These are phyloP conservation scores for Candida dubliniensis DNA, from an alignment of 1,139 yeast genomes.

Conservation along the genomic window DNA sequence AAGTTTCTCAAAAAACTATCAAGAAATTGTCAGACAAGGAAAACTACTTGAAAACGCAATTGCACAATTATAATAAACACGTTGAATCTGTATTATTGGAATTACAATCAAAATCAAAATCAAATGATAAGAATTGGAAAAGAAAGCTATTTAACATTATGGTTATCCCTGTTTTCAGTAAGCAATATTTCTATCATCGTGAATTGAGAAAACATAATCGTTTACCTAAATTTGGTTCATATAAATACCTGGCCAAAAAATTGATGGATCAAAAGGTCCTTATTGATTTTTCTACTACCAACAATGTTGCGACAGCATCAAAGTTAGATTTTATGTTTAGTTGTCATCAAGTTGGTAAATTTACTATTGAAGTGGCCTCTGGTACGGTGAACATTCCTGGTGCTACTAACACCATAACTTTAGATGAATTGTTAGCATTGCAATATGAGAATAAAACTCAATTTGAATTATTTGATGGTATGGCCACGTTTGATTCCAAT, in stretches of 20 bases:
- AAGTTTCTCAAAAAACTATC: constrained; percentile 59
- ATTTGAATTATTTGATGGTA: constrained; percentile 60
- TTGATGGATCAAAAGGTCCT: constrained; percentile 73
- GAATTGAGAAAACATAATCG: constrained; percentile 68
- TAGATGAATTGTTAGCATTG: constrained; percentile 67
- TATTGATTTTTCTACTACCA: constrained; percentile 31
- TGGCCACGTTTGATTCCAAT: constrained; percentile 66
- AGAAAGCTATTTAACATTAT: constrained; percentile 37
- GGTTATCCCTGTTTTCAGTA: constrained; percentile 62
- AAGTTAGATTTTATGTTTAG: constrained; percentile 75
- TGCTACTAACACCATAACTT: constrained; percentile 51
- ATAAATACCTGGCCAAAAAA: constrained; percentile 75
- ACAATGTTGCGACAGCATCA: constrained; percentile 43
- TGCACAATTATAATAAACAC: constrained; percentile 65
- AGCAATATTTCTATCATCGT: constrained; percentile 75
- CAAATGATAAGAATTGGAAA: constrained; percentile 45
- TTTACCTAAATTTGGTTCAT: constrained; percentile 78
- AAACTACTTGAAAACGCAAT: constrained; percentile 56
- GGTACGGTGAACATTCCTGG: constrained; percentile 50
- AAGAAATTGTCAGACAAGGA: constrained; percentile 63
- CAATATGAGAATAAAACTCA: constrained; percentile 61
- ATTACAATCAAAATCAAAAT: constrained; percentile 54
- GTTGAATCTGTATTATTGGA: constrained; percentile 66
- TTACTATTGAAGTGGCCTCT: constrained; percentile 63
- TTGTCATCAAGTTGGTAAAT: constrained; percentile 71